phyloP scores from a whole-genome alignment of 2,329 filamentous ascomycete genomes.

The Penicillium sp. region DNA sequence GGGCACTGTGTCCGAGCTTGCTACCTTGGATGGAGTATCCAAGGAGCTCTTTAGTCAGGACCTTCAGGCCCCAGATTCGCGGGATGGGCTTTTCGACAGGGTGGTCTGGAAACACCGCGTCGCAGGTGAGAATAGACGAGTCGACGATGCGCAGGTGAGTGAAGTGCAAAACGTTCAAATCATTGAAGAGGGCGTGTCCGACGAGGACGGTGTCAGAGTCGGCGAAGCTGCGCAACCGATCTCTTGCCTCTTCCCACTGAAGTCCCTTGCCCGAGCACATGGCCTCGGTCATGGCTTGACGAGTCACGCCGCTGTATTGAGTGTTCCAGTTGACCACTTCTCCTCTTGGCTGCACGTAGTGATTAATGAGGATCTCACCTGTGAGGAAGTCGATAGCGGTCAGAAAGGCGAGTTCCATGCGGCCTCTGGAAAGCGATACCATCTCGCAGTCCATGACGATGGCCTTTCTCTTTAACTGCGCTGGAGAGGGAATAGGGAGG shows the following conservation, averaged over 20 bases:
- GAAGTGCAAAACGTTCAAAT: conserved; percentile 47
- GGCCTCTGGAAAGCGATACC: conserved; percentile 37
- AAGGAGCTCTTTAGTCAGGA: conserved; percentile 37
- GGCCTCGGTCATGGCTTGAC: conserved; percentile 32
- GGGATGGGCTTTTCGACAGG: not conserved
- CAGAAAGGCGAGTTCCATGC: conserved; percentile 37
- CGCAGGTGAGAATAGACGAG: conserved; percentile 42
- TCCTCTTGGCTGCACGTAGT: conserved; percentile 40
- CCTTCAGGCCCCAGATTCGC: conserved; percentile 39
- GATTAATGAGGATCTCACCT: conserved; percentile 48
- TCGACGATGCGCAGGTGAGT: conserved; percentile 48
- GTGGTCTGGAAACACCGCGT: conserved; percentile 25
- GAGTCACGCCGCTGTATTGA: conserved; percentile 42
- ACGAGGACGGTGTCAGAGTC: conserved; percentile 49
- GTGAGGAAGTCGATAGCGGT: conserved; percentile 49
- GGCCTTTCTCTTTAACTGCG: conserved; percentile 19
- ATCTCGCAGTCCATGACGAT: conserved; percentile 53
- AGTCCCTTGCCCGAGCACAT: conserved; percentile 33
- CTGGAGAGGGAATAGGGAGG: not conserved
- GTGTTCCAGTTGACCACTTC: conserved; percentile 41
- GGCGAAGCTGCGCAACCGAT: conserved; percentile 43
- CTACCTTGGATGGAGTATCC: conserved; percentile 36
- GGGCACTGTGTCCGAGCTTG: conserved; percentile 45
- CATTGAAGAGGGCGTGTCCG: conserved; percentile 49
- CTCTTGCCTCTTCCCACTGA: conserved; percentile 45